These are phyloP conservation scores for Eutrema salsugineum DNA, from an alignment of 441 rosid genomes.

Conservation along the genomic window DNA sequence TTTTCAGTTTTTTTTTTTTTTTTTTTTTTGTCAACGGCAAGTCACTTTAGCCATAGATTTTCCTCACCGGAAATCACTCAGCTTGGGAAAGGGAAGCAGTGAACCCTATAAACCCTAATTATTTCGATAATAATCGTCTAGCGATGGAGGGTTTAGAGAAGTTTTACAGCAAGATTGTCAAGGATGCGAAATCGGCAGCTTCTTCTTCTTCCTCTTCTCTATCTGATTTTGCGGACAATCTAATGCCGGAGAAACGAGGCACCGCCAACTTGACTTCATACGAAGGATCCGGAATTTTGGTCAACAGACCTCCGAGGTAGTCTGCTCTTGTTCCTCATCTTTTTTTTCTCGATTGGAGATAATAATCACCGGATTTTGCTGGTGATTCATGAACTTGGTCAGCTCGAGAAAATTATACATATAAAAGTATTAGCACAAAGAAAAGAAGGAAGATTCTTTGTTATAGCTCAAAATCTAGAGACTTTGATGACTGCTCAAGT, in stretches of 20 bases:
- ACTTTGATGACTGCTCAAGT: background rate
- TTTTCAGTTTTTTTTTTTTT: too few species aligned
- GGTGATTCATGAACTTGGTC: background rate
- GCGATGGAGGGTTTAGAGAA: slow-evolving; percentile 68
- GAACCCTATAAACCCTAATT: slow-evolving; percentile 18
- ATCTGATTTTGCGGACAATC: slow-evolving; percentile 31
- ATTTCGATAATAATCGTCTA: background rate
- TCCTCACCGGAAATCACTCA: background rate
- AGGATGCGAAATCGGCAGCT: slow-evolving; percentile 39
- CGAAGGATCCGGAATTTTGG: slow-evolving; percentile 43
- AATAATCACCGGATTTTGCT: too few species aligned
- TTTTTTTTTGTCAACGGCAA: slow-evolving; percentile 10
- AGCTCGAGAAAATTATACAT: too few species aligned
- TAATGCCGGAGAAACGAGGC: slow-evolving; percentile 30
- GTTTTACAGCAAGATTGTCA: slow-evolving; percentile 34
- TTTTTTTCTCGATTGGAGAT: background rate
- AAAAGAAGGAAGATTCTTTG: background rate
- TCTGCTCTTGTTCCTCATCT: background rate
- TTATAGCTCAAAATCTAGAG: background rate
- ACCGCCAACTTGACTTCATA: slow-evolving; percentile 42
- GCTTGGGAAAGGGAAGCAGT: background rate
- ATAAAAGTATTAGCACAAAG: too few species aligned
- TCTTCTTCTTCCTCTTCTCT: slow-evolving; percentile 43
- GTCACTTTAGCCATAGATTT: background rate
- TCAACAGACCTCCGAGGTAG: slow-evolving; percentile 56